Percentiles rank a stretch among this genome's conserved stretches.
Conservation (phyloP, 345 rosid species). For the Aegle marmelos region DNA sequence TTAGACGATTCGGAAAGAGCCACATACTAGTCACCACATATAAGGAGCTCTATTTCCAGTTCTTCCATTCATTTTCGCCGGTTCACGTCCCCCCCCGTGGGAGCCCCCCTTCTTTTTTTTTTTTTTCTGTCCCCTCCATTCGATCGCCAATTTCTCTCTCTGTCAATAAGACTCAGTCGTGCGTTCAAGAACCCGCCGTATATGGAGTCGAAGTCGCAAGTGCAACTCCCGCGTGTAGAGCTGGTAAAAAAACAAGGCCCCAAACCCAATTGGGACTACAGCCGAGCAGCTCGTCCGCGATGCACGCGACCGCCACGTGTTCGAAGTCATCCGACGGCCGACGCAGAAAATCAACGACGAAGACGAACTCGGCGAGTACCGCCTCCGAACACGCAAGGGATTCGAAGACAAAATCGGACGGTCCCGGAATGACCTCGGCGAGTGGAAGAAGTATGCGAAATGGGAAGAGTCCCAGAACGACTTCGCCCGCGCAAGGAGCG, state of each 20-base stretch:
- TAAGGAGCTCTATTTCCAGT: not conserved
- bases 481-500: conserved; percentile 69
- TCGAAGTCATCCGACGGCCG: conserved; percentile 74
- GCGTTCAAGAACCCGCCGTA: too few relatives aligned
- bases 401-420: conserved; percentile 76
- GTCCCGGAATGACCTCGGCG: conserved; percentile 55
- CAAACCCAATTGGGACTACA: conserved; percentile 71
- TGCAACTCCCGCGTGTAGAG: conserved; percentile 75
- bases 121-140: too few relatives aligned
- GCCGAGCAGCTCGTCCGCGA: conserved; percentile 82
- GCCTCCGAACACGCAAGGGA: conserved; percentile 65
- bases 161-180: not conserved
- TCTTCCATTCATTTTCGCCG: too few relatives aligned
- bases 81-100: too few relatives aligned
- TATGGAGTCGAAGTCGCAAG: conserved; percentile 38
- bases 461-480: conserved; percentile 97
- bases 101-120: too few relatives aligned
- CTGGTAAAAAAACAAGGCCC: conserved; percentile 84
- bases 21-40: too few relatives aligned
- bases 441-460: conserved; percentile 74
- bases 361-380: conserved; percentile 65
- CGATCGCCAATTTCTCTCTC: not conserved
- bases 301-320: conserved; percentile 74
- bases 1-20: too few relatives aligned
- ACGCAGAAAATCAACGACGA: conserved; percentile 72